Evolutionary conservation across 1,139 yeast genomes (phyloP).

Genomic region (Arxiozyma telluris): DNA sequence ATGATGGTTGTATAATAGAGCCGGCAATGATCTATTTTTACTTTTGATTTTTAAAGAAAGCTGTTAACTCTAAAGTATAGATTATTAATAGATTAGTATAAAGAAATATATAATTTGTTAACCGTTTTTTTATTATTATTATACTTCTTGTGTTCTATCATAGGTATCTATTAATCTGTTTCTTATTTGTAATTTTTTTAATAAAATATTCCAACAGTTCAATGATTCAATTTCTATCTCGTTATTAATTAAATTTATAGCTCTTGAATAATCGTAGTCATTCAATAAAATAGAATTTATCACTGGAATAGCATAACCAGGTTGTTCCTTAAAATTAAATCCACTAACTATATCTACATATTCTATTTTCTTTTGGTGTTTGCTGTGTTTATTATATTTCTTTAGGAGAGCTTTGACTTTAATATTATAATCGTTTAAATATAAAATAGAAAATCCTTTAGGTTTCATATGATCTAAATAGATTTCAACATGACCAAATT

Average conservation of each 20-base stretch:
- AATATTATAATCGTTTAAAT: not conserved
- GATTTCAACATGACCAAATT: constrained; percentile 21
- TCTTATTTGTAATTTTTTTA: constrained; percentile 11
- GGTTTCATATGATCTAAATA: constrained; percentile 15
- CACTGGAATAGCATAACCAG: constrained; percentile 22
- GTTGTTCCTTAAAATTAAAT: constrained; percentile 20
- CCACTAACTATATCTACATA: constrained; percentile 23
- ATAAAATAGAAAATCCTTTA: constrained; percentile 14
- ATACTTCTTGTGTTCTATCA: not conserved
- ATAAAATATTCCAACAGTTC: constrained; percentile 11
- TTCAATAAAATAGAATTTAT: constrained; percentile 15
- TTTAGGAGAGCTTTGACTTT: constrained; percentile 8
- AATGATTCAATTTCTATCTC: constrained; percentile 7
- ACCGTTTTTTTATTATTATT: not conserved
- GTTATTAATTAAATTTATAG: constrained; percentile 6
- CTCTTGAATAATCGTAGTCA: constrained; percentile 8
- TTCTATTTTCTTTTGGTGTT: constrained; percentile 5
- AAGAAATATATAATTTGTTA: not conserved
- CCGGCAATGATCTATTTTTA: not conserved
- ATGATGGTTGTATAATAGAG: not conserved
- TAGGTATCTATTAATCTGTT: constrained; percentile 10
- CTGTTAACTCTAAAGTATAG: too few species aligned
- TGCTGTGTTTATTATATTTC: constrained; percentile 7
- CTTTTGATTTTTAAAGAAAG: not conserved
- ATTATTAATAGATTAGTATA: not conserved